Evolutionary conservation across 176 grass and related monocot genomes (phyloP), one percentile per base, ranked within the genome.

Genomic region (bread wheat (Triticum aestivum)): DNA sequence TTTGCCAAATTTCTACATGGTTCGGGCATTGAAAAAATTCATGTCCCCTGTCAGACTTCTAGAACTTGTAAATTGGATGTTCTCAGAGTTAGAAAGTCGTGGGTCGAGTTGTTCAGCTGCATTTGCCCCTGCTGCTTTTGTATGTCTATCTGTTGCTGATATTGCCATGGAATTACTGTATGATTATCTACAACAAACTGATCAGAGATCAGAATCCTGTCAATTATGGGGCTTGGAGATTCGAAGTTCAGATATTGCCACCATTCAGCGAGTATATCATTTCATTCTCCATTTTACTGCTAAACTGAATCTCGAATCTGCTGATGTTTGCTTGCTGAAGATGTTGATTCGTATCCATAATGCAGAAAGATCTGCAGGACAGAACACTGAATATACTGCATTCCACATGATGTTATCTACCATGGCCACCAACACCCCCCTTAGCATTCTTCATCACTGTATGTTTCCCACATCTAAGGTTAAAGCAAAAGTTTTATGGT

Each of bases 41-140:
- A 10, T 93, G 75, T 95, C 91, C 87, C 93, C 93, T 89, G 70
- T 84, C 30, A 83, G 93, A 86, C 91, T 98, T 79, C 80, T 98
- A 63, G 58, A 93, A 76, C 96, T 98, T 87, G 79, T 81, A 89
- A 83, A 91, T 65, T 90, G 91, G 91, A 93, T 93, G 86, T 92
- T 98, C 83, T 80, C 89, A 77, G 78, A 90, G 35, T 62, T 95
- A 70, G 88, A 82, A 44, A 69, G 6, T 78, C 17, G 12, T 26
- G 18, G 44, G 84, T 87, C 75, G 42, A 79, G 65, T 30, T 82
- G 79, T 69, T 80, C 68, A 71, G 79, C 78, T 81, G 87, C 82
- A 87, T 85, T 90, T 87, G 49, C 61, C 78, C 71, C 83, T 11
- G 49, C 74, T 87, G 86, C 84, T 81, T 90, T 88, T 89, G 67